Evolutionary conservation across 805 yeast species (phyloP).

Genomic region (Candida cerambycidarum): DNA sequence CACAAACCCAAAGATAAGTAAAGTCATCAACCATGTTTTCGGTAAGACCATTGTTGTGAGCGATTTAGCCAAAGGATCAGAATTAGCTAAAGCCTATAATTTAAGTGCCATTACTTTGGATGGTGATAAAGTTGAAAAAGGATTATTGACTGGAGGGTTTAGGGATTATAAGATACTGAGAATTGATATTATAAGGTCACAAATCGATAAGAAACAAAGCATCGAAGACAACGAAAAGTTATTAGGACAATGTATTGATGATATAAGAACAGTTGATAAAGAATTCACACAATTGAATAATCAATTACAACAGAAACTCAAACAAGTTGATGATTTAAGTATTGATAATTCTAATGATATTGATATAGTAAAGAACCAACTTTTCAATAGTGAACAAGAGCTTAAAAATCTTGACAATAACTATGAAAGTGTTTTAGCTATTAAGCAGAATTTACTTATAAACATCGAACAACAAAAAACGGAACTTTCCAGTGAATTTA

Average conservation of each 20-base stretch:
- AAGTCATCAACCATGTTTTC: slow-evolving; percentile 77
- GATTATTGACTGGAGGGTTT: slow-evolving; percentile 87
- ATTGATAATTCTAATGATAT: slow-evolving; percentile 33
- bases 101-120: slow-evolving; percentile 83
- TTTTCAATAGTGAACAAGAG: slow-evolving; percentile 45
- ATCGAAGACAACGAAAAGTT: slow-evolving; percentile 35
- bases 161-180: slow-evolving; percentile 67
- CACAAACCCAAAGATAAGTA: slow-evolving; percentile 50
- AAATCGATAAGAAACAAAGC: slow-evolving; percentile 53
- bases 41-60: slow-evolving; percentile 78
- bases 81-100: slow-evolving; percentile 57
- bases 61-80: slow-evolving; percentile 65
- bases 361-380: slow-evolving; percentile 43
- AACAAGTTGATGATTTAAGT: slow-evolving; percentile 49
- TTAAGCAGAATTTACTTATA: slow-evolving; percentile 33
- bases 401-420: slow-evolving; percentile 33
- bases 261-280: slow-evolving; percentile 48
- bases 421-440: slow-evolving; percentile 29
- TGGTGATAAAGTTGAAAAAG: slow-evolving; percentile 88
- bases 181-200: slow-evolving; percentile 63
- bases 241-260: slow-evolving; percentile 35
- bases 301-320: slow-evolving; percentile 33
- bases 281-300: slow-evolving; percentile 52
- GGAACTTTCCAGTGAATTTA: slow-evolving; percentile 58
- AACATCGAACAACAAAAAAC: slow-evolving; percentile 43